Percentiles rank a stretch among this genome's conserved stretches.
phyloP scores from a whole-genome alignment of 1,284 basidiomycete species.

The Cutaneotrichosporon sp. region DNA sequence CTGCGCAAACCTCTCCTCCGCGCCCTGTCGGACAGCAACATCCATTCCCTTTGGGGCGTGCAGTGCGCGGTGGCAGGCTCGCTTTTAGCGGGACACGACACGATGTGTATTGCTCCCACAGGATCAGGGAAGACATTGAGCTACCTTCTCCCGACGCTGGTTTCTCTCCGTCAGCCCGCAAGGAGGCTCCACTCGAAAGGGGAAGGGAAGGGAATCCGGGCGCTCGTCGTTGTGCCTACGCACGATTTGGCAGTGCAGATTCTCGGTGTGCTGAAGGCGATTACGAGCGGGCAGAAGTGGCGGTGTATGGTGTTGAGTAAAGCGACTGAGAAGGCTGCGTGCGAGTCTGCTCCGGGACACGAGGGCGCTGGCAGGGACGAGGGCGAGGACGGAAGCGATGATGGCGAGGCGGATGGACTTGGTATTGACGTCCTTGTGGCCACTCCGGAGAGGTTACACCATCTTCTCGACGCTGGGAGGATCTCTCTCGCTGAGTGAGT shows the following conservation, averaged over 20 bases:
- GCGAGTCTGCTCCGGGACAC: constrained; percentile 36
- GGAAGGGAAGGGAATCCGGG: constrained; percentile 63
- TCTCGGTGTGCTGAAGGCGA: constrained; percentile 65
- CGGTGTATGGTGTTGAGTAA: constrained; percentile 75
- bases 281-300: constrained; percentile 75
- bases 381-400: constrained; percentile 16
- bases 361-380: constrained; percentile 15
- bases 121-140: constrained; percentile 91
- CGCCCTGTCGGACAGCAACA: constrained; percentile 23
- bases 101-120: constrained; percentile 87
- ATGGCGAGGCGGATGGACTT: constrained; percentile 12
- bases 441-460: constrained; percentile 48
- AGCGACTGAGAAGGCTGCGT: constrained; percentile 55
- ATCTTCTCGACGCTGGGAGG: constrained; percentile 61
- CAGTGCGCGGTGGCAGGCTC: constrained; percentile 40
- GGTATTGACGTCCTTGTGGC: constrained; percentile 47
- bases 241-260: constrained; percentile 97
- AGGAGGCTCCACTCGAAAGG: constrained; percentile 38
- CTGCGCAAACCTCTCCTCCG: constrained; percentile 29
- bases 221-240: constrained; percentile 83
- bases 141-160: constrained; percentile 76
- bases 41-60: constrained; percentile 39
- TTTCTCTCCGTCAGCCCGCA: constrained; percentile 60
- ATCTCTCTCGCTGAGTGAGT: constrained; percentile 69
- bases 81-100: constrained; percentile 60